Evolutionary conservation across 2,329 filamentous ascomycete species (phyloP).

Genomic region (Cladophialophora immunda): DNA sequence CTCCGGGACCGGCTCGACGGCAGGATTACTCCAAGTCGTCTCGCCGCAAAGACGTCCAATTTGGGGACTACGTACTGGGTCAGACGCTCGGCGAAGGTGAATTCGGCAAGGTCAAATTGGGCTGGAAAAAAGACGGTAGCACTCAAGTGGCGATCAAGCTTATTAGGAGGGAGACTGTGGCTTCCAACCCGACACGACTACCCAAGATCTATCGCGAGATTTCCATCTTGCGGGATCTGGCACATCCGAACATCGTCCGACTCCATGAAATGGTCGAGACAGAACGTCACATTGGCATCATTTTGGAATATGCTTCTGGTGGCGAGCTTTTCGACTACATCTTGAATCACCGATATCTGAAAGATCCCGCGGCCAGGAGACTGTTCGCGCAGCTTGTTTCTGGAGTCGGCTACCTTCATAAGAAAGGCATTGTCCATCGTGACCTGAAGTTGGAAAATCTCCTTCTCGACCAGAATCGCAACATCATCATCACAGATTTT

Average conservation of each 20-base stretch:
- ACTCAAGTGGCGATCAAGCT: slow-evolving; percentile 98
- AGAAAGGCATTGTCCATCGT: slow-evolving; percentile 97
- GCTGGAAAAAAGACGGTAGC: slow-evolving; percentile 95
- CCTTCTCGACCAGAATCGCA: slow-evolving; percentile 91
- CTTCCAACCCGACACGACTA: slow-evolving; percentile 84
- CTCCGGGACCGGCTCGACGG: slow-evolving; percentile 51
- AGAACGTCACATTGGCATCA: slow-evolving; percentile 95
- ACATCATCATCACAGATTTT: slow-evolving; percentile 99
- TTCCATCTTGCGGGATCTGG: slow-evolving; percentile 82
- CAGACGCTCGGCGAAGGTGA: slow-evolving; percentile 97
- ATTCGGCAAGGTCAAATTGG: slow-evolving; percentile 98
- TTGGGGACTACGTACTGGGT: slow-evolving; percentile 94
- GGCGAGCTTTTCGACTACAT: slow-evolving; percentile 99
- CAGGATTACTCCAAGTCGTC: slow-evolving; percentile 67
- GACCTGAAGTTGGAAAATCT: slow-evolving; percentile 97
- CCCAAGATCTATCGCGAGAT: slow-evolving; percentile 99
- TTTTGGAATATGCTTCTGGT: slow-evolving; percentile 96
- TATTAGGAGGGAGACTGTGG: slow-evolving; percentile 89
- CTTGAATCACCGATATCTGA: slow-evolving; percentile 93
- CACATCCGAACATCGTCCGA: slow-evolving; percentile 95
- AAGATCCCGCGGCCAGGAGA: slow-evolving; percentile 87
- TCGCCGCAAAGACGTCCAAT: slow-evolving; percentile 79
- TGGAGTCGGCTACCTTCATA: slow-evolving; percentile 95
- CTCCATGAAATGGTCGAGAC: slow-evolving; percentile 99
- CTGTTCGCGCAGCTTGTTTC: slow-evolving; percentile 96